Evolutionary conservation across 2,329 filamentous ascomycete genomes (phyloP), one percentile per base, ranked within the genome.

Genomic region (Celoporthe dispersa): DNA sequence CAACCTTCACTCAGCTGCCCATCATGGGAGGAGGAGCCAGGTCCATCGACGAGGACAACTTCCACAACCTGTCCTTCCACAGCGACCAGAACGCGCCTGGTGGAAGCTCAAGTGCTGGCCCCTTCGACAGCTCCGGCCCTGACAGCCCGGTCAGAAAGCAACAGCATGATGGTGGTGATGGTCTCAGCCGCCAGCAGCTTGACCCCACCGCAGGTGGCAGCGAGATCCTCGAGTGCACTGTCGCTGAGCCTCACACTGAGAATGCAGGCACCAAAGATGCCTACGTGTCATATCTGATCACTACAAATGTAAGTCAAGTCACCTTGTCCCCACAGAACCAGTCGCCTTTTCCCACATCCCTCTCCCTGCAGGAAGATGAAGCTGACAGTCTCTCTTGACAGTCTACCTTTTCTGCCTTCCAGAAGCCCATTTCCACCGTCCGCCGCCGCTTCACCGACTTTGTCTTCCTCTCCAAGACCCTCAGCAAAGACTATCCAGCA

Each of bases 391-490:
- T 57, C 65, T 31, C 22, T 33, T 9, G 37, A 14, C 69, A 97
- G 94, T 97, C 94, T 73, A 94, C 97, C 76, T 98, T 98, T 81
- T 91, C 94, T 75, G 92, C 94, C 73, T 99, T 98, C 81, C 92
- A 96, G 80, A 93, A 91, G 79, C 85, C 92, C 48, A 89, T 90
- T 28, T 94, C 94, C 72, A 86, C 87, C 35, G 92, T 97, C 72
- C 92, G 96, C 72, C 90, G 96, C 75, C 93, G 96, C 77, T 99
- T 98, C 82, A 98, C 95, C 75, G 96, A 99, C 83, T 99, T 99
- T 79, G 91, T 97, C 75, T 99, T 97, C 80, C 89, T 99, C 73
- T 98, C 93, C 84, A 98, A 97, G 82, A 91, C 93, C 41, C 90
- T 99, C 66, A 90, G 87, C 73, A 91, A 90, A 78, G 94, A 98